phyloP scores from a whole-genome alignment of 2,329 filamentous ascomycete species.

The Mariannaea sp. region DNA sequence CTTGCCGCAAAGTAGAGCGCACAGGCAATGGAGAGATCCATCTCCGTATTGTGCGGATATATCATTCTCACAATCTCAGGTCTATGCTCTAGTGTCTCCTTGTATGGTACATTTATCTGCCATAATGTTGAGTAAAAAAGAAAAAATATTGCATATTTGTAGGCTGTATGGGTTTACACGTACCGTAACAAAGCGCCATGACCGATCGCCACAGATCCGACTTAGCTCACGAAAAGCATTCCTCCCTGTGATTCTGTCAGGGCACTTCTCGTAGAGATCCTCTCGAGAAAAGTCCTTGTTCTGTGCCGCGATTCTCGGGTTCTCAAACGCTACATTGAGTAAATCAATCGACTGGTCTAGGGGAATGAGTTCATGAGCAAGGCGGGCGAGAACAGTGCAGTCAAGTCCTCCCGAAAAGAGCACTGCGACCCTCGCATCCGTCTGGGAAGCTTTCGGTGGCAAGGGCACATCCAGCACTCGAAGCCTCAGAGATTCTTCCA shows the following conservation, averaged over 20 bases:
- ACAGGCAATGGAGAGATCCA: constrained; percentile 93
- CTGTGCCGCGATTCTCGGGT: constrained; percentile 72
- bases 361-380: constrained; percentile 78
- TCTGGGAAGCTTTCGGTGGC: constrained; percentile 48
- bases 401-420: constrained; percentile 95
- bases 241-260: constrained; percentile 86
- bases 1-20: constrained; percentile 95
- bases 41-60: constrained; percentile 93
- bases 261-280: constrained; percentile 77
- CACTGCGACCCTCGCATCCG: constrained; percentile 68
- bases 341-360: constrained; percentile 75
- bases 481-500: constrained; percentile 65
- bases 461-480: constrained; percentile 69
- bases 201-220: constrained; percentile 68
- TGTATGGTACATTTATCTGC: constrained; percentile 80
- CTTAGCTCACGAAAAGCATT: constrained; percentile 78
- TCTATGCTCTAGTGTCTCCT: constrained; percentile 72
- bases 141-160: too few relatives aligned
- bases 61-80: constrained; percentile 76
- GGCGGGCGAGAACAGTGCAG: constrained; percentile 82
- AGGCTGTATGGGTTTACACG: constrained; percentile 27
- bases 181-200: constrained; percentile 82
- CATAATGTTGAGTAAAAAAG: too few relatives aligned
- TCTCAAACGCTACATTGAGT: constrained; percentile 96
- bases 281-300: constrained; percentile 44